These are phyloP conservation scores for Delitschia confertaspora DNA, from an alignment of 495 filamentous ascomycete genomes.

Conservation along the genomic window DNA sequence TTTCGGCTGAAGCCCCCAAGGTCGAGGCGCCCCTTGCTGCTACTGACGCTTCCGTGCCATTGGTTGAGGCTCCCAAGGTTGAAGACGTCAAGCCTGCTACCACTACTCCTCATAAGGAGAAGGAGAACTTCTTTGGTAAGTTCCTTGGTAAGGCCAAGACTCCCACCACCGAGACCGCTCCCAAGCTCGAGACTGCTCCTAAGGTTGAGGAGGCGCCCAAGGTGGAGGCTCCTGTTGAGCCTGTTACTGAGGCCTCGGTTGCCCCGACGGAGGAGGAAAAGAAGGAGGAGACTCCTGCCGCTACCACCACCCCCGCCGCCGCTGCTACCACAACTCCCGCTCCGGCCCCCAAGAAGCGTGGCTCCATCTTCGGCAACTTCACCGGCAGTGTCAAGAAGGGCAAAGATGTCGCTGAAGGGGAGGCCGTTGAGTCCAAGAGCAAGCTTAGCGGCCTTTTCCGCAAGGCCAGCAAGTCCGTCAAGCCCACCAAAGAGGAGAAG, in stretches of 20 bases:
- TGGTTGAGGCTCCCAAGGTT: constrained; percentile 30
- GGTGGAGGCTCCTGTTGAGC: constrained; percentile 18
- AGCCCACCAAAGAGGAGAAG: constrained; percentile 34
- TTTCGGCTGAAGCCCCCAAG: constrained; percentile 28
- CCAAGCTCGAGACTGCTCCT: no score
- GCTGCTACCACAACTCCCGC: constrained; percentile 20
- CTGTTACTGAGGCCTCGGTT: constrained; percentile 17
- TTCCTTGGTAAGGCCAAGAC: constrained; percentile 27
- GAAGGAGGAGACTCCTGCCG: constrained; percentile 26
- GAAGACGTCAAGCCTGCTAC: constrained; percentile 30
- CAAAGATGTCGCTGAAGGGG: constrained; percentile 11
- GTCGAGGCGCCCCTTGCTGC: constrained; percentile 13
- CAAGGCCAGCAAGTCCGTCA: constrained; percentile 25
- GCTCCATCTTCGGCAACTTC: constrained; percentile 36
- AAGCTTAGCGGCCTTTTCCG: constrained; percentile 24
- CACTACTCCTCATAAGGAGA: constrained; percentile 24
- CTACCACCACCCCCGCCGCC: constrained; percentile 7
- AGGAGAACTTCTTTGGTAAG: constrained; percentile 25
- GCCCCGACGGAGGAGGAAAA: constrained; percentile 30
- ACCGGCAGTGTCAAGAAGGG: constrained; percentile 29
- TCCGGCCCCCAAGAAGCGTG: constrained; percentile 33
- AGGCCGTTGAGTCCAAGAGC: constrained; percentile 15
- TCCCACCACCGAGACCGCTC: constrained; percentile 21
- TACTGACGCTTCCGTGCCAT: constrained; percentile 10
- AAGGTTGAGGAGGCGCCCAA: constrained; percentile 5